phyloP scores from a whole-genome alignment of 2,329 filamentous ascomycete genomes.

The Pestalotiopsis sp. region DNA sequence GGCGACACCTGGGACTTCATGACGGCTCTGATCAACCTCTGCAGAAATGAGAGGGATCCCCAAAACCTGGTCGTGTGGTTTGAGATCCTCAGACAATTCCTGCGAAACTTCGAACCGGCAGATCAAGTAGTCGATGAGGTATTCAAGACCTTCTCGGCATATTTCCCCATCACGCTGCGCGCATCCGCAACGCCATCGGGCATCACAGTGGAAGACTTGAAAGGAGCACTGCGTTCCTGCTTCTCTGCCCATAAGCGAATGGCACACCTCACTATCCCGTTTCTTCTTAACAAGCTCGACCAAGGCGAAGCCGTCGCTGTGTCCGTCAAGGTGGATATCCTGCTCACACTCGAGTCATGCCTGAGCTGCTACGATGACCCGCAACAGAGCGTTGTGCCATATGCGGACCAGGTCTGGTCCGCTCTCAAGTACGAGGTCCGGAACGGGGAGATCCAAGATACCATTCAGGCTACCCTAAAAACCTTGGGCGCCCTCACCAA shows the following conservation, averaged over 20 bases:
- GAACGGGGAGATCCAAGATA: conserved; percentile 61
- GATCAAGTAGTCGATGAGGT: conserved; percentile 50
- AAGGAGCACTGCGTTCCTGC: conserved; percentile 53
- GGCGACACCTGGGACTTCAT: conserved; percentile 49
- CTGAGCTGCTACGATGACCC: conserved; percentile 50
- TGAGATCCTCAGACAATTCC: conserved; percentile 46
- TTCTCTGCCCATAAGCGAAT: conserved; percentile 54
- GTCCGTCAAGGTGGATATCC: conserved; percentile 62
- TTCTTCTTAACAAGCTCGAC: conserved; percentile 59
- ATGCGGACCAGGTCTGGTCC: conserved; percentile 55
- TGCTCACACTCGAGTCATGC: conserved; percentile 58
- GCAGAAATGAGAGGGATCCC: conserved; percentile 58
- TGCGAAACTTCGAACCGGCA: conserved; percentile 47
- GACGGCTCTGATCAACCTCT: conserved; percentile 51
- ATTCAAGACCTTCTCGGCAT: conserved; percentile 60
- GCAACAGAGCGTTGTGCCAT: conserved; percentile 49
- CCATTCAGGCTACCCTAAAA: conserved; percentile 57
- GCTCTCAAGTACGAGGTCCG: conserved; percentile 67
- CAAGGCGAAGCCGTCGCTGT: conserved; percentile 61
- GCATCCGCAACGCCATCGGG: conserved; percentile 50
- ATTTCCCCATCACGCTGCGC: conserved; percentile 62
- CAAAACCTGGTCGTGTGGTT: conserved; percentile 62
- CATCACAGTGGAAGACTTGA: conserved; percentile 60
- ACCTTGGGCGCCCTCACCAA: conserved; percentile 53
- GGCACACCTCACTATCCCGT: conserved; percentile 51